A percentile compares a stretch with the other conserved stretches of the same genome.
Conservation (phyloP, 2,329 filamentous ascomycete species). For the Neofusicoccum ribis region DNA sequence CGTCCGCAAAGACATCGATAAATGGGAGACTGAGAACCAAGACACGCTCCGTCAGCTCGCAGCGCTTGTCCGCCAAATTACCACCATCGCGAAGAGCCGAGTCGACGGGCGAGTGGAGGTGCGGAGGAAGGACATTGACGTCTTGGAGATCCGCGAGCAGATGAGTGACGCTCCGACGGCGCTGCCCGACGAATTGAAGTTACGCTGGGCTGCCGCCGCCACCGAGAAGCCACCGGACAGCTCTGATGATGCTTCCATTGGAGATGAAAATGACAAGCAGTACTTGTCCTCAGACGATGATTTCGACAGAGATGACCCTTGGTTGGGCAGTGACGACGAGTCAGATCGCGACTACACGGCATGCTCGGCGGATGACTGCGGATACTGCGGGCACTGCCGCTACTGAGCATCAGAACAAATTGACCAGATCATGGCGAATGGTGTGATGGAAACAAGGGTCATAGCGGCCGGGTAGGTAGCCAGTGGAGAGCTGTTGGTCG, state of each 20-base stretch:
- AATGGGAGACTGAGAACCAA: constrained; percentile 47
- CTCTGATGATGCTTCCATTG: not conserved
- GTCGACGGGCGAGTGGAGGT: constrained; percentile 34
- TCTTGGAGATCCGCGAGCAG: constrained; percentile 39
- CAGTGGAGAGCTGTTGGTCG: too few relatives aligned
- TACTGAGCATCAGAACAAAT: not conserved
- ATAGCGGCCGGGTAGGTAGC: too few relatives aligned
- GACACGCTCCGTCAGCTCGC: constrained; percentile 30
- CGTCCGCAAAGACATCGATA: constrained; percentile 35
- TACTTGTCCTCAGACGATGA: not conserved
- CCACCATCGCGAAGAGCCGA: constrained; percentile 28
- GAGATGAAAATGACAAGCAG: not conserved
- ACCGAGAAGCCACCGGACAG: not conserved
- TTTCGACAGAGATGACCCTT: constrained; percentile 8
- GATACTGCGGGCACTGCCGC: constrained; percentile 40
- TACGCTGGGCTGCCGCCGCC: not conserved
- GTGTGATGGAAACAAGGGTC: too few relatives aligned
- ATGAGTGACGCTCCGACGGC: constrained; percentile 20
- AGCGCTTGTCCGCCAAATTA: constrained; percentile 33
- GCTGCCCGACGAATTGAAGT: constrained; percentile 6
- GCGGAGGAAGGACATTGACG: constrained; percentile 30
- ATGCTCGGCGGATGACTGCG: constrained; percentile 37
- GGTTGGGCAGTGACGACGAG: constrained; percentile 27
- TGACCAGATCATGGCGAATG: too few relatives aligned
- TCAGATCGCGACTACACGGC: constrained; percentile 35